phyloP scores from a whole-genome alignment of 1,284 basidiomycete species.

The Rhodotorula sp. region DNA sequence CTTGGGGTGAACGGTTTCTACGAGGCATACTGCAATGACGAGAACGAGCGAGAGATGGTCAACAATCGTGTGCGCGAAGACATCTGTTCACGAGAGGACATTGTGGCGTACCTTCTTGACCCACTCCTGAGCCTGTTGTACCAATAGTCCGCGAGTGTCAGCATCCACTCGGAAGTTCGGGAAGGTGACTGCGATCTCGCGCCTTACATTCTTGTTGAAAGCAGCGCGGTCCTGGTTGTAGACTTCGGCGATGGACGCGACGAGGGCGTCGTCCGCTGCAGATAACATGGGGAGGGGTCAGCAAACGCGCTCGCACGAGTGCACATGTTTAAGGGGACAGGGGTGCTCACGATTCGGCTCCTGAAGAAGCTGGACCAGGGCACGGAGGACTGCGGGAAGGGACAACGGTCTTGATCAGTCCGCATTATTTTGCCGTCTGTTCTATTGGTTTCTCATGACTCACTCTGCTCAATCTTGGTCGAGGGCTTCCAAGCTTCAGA shows the following conservation, averaged over 20 bases:
- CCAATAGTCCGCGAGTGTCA: not conserved
- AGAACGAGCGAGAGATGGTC: not conserved
- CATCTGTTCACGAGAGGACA: no score
- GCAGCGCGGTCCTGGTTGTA: constrained; percentile 38
- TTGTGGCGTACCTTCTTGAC: constrained; percentile 40
- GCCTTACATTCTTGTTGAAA: constrained; percentile 40
- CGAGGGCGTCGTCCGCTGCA: constrained; percentile 44
- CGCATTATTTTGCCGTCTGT: no score
- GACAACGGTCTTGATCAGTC: no score
- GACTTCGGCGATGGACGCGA: constrained; percentile 45
- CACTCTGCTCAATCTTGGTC: constrained; percentile 59
- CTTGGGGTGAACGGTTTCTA: not conserved
- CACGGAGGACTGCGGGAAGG: constrained; percentile 38
- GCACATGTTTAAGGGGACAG: not conserved
- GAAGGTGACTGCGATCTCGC: no score
- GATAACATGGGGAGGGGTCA: no score
- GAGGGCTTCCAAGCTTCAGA: constrained; percentile 76
- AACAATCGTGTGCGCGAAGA: not conserved
- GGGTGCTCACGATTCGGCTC: constrained; percentile 41
- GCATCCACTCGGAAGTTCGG: not conserved
- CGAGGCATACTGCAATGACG: not conserved
- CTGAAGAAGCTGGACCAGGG: constrained; percentile 42
- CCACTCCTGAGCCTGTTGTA: constrained; percentile 41
- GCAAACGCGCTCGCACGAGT: not conserved
- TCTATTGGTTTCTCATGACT: not conserved